Conservation (phyloP, 2,329 filamentous ascomycete species). For the Aspergillus sp. region DNA sequence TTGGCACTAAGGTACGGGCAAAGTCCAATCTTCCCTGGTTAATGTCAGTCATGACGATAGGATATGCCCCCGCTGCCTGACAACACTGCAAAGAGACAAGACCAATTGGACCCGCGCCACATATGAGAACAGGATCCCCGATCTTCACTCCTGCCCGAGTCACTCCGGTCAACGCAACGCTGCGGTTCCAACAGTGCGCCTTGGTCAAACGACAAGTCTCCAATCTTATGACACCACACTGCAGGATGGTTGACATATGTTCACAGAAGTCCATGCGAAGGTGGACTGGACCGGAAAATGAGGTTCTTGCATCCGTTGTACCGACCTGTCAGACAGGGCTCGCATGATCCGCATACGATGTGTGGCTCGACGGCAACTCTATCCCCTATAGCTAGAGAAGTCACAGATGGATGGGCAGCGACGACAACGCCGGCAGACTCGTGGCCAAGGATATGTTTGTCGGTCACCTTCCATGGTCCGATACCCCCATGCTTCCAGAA, state of each 20-base stretch:
- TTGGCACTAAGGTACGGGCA: slow-evolving; percentile 72
- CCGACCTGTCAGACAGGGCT: slow-evolving; percentile 80
- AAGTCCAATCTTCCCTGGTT: slow-evolving; percentile 76
- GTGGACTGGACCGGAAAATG: slow-evolving; percentile 75
- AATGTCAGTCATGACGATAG: slow-evolving; percentile 87
- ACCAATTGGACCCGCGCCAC: slow-evolving; percentile 85
- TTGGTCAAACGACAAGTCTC: slow-evolving; percentile 79
- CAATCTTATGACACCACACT: slow-evolving; percentile 88
- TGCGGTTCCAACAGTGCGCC: slow-evolving; percentile 80
- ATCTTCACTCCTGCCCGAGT: slow-evolving; percentile 71
- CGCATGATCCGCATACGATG: slow-evolving; percentile 79
- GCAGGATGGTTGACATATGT: slow-evolving; percentile 89
- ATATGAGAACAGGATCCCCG: slow-evolving; percentile 79
- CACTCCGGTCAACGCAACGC: slow-evolving; percentile 80
- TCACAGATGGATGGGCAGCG: slow-evolving; percentile 66
- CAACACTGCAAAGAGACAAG: slow-evolving; percentile 77
- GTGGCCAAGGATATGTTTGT: slow-evolving; percentile 83
- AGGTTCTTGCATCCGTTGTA: slow-evolving; percentile 89
- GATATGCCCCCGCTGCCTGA: slow-evolving; percentile 76
- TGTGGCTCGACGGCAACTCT: slow-evolving; percentile 87
- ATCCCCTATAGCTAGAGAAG: slow-evolving; percentile 70
- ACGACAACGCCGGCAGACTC: slow-evolving; percentile 73
- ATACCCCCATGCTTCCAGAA: slow-evolving; percentile 93
- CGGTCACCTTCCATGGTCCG: slow-evolving; percentile 82
- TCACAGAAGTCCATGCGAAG: slow-evolving; percentile 73